phyloP scores from a whole-genome alignment of 1,284 basidiomycete genomes.

The Malassezia dermatis region DNA sequence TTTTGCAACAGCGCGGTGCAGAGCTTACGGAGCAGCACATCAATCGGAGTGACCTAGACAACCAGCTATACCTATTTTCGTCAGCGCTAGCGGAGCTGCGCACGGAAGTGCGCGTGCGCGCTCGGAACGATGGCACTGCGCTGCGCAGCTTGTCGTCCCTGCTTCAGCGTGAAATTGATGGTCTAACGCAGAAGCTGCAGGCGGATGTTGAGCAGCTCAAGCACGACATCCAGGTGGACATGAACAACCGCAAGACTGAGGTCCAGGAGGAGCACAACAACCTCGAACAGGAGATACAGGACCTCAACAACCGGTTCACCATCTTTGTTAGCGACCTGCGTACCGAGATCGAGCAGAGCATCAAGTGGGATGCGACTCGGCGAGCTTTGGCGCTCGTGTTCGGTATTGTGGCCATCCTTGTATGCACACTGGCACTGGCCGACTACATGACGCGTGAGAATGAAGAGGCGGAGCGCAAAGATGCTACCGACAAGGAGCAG shows the following conservation, averaged over 20 bases:
- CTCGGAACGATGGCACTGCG: slow-evolving; percentile 72
- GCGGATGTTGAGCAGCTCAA: slow-evolving; percentile 79
- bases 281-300: slow-evolving; percentile 80
- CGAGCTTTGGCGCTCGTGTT: slow-evolving; percentile 43
- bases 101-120: slow-evolving; percentile 71
- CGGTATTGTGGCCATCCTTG: slow-evolving; percentile 42
- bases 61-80: slow-evolving; percentile 80
- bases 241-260: slow-evolving; percentile 87
- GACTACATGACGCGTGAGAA: slow-evolving; percentile 38
- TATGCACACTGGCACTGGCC: slow-evolving; percentile 39
- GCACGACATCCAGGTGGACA: slow-evolving; percentile 92
- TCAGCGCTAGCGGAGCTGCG: slow-evolving; percentile 85
- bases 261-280: slow-evolving; percentile 75
- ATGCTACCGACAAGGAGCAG: neutral
- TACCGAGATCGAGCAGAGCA: slow-evolving; percentile 47
- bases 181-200: slow-evolving; percentile 79
- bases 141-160: slow-evolving; percentile 65
- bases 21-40: slow-evolving; percentile 64
- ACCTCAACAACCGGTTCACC: slow-evolving; percentile 48
- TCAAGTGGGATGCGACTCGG: slow-evolving; percentile 46
- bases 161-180: slow-evolving; percentile 77
- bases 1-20: slow-evolving; percentile 68
- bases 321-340: slow-evolving; percentile 45
- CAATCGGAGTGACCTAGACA: slow-evolving; percentile 63
- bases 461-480: slow-evolving; percentile 1